Base-by-base conservation (phyloP, 768 basidiomycete genomes). In the Tulasnella sp. region DNA sequence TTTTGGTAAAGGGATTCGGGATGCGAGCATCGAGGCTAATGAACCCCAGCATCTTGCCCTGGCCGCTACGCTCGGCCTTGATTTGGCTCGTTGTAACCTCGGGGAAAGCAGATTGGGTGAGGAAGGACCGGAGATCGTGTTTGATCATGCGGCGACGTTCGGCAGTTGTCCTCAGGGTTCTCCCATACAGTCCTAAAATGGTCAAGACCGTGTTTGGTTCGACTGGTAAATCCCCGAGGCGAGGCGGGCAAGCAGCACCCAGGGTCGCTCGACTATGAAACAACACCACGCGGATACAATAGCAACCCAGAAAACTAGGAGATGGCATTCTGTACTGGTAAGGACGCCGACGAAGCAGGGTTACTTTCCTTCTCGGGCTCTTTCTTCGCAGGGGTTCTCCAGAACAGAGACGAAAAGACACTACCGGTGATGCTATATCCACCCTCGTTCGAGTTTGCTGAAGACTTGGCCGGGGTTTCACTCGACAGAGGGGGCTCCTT, bases 351-450 rank as follows among this genome's bases (percentile, higher is more conserved):
- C 16, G 70, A 42, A 32, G 37, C 10, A 37, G 70, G 70, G 26
- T 11, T 37, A 71, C 18, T 37, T 32, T 37, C 35, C 20, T 37
- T 71, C 40, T 71, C 70, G 7, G 37, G 70, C 37, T 42, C 70
- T 32, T 71, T 71, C 70, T 71, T 71, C 40, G 35, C 20, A 32
- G 70, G 40, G 20, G 70, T 37, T 23, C 74, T 26, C 39, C 46
- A 35, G 74, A 75, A 75, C 44, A 75, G 48, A 20, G 74, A 75
- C 39, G 73, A 74, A 26, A 75, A 40, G 15, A 75, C 39, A 35
- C 74, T 51, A 57, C 74, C 74, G 23, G 51, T 51, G 10, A 51
- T 51, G 51, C 51, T 51, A 23, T 51, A 51, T 23, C 51, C n/a
- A 23, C 51, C 51, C 6, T 51, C 51, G n/a, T 51, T n/a, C 51